Evolutionary conservation across 208 protist species (phyloP).

Genomic region (Trypanosomatidae sp.): DNA sequence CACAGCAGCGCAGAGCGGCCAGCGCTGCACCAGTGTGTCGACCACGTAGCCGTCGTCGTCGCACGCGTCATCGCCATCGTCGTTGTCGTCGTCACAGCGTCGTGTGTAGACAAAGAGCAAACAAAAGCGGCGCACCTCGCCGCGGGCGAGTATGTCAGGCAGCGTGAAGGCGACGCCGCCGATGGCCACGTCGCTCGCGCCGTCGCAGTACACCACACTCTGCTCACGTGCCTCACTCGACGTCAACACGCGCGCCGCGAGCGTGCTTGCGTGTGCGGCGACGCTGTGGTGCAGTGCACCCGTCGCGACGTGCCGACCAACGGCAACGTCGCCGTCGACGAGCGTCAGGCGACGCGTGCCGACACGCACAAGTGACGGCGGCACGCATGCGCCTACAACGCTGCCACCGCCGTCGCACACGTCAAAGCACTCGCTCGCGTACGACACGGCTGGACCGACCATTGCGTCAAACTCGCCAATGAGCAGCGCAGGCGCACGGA

Average conservation of each 20-base stretch:
- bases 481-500: conserved; percentile 31
- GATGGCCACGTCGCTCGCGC: no score
- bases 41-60: no score
- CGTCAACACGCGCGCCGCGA: conserved; percentile 43
- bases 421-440: conserved; percentile 56
- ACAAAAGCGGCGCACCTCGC: conserved; percentile 66
- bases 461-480: conserved; percentile 75
- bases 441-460: conserved; percentile 41
- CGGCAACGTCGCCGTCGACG: conserved; percentile 10
- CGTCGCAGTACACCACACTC: no score
- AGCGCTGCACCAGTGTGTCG: no score
- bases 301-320: conserved; percentile 22
- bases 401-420: conserved; percentile 8
- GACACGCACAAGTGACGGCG: no score
- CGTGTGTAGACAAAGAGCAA: conserved; percentile 49
- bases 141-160: conserved; percentile 66
- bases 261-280: conserved; percentile 21
- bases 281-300: conserved; percentile 27
- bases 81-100: no score
- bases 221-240: conserved; percentile 53
- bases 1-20: no score
- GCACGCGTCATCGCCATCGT: no score
- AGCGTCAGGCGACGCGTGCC: conserved; percentile 7
- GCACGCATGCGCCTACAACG: no score
- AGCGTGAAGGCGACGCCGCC: conserved; percentile 61